These are phyloP conservation scores for Oropetium thomaeum DNA, from an alignment of 176 grass and related monocot genomes.

Conservation along the genomic window DNA sequence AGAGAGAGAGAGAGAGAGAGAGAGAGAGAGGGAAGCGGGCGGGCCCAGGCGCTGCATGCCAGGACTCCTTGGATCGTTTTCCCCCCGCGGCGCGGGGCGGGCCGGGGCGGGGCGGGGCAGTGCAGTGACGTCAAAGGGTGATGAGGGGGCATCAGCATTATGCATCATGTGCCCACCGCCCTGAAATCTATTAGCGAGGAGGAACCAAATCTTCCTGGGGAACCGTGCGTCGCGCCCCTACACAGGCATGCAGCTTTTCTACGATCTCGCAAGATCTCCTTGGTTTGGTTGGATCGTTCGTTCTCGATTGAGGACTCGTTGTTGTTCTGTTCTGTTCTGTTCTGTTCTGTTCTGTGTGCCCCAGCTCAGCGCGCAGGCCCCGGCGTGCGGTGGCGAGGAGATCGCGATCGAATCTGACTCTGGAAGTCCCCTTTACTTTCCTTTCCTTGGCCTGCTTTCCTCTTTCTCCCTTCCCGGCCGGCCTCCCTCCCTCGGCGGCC, in stretches of 20 bases:
- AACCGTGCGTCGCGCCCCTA: neutral
- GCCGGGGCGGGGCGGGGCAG: too few relatives aligned
- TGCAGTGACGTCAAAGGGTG: neutral
- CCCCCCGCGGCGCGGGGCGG: neutral
- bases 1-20: too few relatives aligned
- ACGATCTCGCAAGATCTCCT: conserved; percentile 44
- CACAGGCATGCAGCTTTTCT: conserved; percentile 14
- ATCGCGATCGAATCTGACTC: conserved; percentile 51
- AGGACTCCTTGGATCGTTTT: neutral
- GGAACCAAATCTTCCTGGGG: conserved; percentile 38
- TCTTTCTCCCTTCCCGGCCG: neutral
- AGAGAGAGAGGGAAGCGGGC: too few relatives aligned
- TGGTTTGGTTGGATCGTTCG: too few relatives aligned
- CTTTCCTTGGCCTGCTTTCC: too few relatives aligned
- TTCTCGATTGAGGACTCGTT: too few relatives aligned
- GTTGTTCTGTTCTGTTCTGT: too few relatives aligned
- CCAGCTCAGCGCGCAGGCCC: neutral
- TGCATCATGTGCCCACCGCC: conserved; percentile 50
- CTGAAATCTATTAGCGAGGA: neutral
- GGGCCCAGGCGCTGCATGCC: neutral
- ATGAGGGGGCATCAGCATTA: neutral
- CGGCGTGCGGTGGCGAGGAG: neutral
- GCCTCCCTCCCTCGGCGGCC: neutral
- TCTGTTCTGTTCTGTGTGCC: neutral
- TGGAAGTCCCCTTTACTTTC: too few relatives aligned